A percentile compares a stretch with the other conserved stretches of the same genome.
Evolutionary conservation across 140 eudicot genomes (phyloP).

Genomic region (Anethum foeniculum): DNA sequence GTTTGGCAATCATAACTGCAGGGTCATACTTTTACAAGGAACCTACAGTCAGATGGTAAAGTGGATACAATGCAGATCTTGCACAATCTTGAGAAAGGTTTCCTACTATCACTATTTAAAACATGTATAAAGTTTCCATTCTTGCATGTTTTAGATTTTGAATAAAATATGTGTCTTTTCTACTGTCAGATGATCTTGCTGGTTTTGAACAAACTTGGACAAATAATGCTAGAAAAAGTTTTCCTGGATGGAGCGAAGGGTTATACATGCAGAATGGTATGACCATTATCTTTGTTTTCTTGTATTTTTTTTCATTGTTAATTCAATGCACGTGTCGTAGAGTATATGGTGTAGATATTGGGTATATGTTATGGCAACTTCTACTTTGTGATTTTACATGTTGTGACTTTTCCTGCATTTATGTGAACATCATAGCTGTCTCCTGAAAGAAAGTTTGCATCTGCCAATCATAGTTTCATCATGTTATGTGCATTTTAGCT

Average conservation of each 20-base stretch:
- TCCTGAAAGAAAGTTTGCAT: neutral
- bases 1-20: constrained; percentile 5
- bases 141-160: neutral
- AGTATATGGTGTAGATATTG: neutral
- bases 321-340: neutral
- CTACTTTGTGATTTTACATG: neutral
- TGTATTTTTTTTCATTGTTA: neutral
- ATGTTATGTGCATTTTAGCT: neutral
- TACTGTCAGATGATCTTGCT: constrained; percentile 52
- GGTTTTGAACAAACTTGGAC: constrained; percentile 83
- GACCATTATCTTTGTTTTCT: neutral
- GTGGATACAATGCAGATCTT: constrained; percentile 82
- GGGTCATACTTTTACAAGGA: constrained; percentile 82
- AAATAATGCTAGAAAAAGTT: constrained; percentile 54
- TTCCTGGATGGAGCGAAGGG: constrained; percentile 61
- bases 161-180: neutral
- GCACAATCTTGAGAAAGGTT: constrained; percentile 83
- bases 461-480: neutral
- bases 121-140: neutral
- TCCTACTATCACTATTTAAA: neutral
- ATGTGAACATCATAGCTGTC: neutral
- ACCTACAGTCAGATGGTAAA: constrained; percentile 67
- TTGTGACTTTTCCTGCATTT: neutral
- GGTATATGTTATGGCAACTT: neutral
- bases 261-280: constrained; percentile 17